phyloP scores from a whole-genome alignment of 2,329 filamentous ascomycete genomes.

The Neonectria punicea region DNA sequence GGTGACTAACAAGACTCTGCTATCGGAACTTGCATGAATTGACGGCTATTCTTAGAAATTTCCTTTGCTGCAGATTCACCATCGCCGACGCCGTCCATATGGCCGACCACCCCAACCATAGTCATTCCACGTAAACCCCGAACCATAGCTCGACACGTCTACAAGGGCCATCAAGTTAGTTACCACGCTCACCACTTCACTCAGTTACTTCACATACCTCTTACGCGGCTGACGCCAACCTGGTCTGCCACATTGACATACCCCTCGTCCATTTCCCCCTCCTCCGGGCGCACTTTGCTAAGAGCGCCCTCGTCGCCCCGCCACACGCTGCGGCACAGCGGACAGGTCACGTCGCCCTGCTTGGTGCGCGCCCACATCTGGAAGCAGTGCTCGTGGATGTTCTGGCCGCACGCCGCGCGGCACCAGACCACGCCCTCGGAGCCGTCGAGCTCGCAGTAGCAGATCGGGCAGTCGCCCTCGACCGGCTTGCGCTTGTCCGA shows the following conservation, averaged over 20 bases:
- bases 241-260: conserved; percentile 71
- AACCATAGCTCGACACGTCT: conserved; percentile 27
- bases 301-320: conserved; percentile 55
- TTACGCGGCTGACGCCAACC: conserved; percentile 64
- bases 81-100: neutral
- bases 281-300: conserved; percentile 55
- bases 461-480: conserved; percentile 68
- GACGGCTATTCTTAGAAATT: neutral
- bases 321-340: conserved; percentile 70
- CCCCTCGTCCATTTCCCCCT: conserved; percentile 58
- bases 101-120: neutral
- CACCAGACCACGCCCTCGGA: conserved; percentile 60
- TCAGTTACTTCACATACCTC: conserved; percentile 54
- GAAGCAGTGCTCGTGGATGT: conserved; percentile 65
- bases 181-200: neutral
- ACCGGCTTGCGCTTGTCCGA: conserved; percentile 57
- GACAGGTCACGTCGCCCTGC: conserved; percentile 62
- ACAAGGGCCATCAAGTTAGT: conserved; percentile 20
- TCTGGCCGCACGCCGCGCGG: conserved; percentile 63
- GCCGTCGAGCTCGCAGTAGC: conserved; percentile 59
- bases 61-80: neutral
- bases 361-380: conserved; percentile 64
- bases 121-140: conserved; percentile 14
- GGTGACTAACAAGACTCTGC: too few species aligned
- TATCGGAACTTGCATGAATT: neutral